Percentiles rank a stretch among this genome's conserved stretches.
Evolutionary conservation across 2,329 filamentous ascomycete genomes (phyloP).

Genomic region (Trichoderma koningii): DNA sequence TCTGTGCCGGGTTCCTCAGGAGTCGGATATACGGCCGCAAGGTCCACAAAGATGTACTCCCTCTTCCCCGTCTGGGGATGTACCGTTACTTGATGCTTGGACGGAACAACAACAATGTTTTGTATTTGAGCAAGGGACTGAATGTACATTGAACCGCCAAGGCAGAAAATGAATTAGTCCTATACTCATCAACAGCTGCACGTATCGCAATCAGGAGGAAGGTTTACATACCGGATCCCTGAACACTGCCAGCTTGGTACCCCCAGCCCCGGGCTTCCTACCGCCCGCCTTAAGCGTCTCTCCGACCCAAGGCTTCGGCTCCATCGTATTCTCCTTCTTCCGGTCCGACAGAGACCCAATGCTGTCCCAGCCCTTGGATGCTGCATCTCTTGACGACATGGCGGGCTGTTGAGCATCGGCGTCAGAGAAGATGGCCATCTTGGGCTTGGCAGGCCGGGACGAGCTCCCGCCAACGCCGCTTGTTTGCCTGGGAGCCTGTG

Average conservation of each 20-base stretch:
- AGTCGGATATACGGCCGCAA: constrained; percentile 82
- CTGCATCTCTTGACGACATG: constrained; percentile 54
- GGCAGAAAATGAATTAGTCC: constrained; percentile 79
- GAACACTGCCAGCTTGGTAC: constrained; percentile 85
- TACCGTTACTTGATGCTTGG: constrained; percentile 73
- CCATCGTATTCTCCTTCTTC: constrained; percentile 90
- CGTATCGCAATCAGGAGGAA: constrained; percentile 43
- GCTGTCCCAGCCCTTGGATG: constrained; percentile 81
- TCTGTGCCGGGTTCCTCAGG: constrained; percentile 71
- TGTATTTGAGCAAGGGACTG: constrained; percentile 64
- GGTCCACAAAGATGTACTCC: constrained; percentile 84
- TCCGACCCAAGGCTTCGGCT: constrained; percentile 86
- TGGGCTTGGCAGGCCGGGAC: constrained; percentile 71
- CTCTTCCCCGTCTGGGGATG: constrained; percentile 81
- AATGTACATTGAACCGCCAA: constrained; percentile 46
- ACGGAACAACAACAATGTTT: constrained; percentile 69
- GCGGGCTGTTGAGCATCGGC: constrained; percentile 61
- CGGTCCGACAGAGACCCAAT: constrained; percentile 85
- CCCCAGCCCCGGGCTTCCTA: constrained; percentile 63
- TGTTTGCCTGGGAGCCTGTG: constrained; percentile 63
- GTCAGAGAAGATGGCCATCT: constrained; percentile 91
- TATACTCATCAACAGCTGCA: constrained; percentile 83
- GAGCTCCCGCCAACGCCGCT: constrained; percentile 51
- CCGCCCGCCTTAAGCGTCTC: constrained; percentile 87
- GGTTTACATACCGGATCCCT: constrained; percentile 77